Evolutionary conservation across 2,329 filamentous ascomycete species (phyloP).

Genomic region (Colletotrichum caudatum): DNA sequence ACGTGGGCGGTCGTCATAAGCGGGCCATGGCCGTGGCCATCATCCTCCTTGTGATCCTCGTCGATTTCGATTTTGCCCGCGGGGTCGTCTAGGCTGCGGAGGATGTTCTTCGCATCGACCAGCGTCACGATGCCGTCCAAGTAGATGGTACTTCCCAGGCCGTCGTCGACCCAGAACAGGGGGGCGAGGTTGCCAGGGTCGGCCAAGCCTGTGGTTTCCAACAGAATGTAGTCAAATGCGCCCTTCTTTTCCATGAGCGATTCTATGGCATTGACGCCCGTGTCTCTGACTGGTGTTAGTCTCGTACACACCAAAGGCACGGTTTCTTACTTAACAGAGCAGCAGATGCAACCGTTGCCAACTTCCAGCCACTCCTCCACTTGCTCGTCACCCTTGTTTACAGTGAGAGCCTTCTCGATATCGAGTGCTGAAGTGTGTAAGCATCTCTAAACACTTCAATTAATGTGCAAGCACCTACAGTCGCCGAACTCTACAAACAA

Average conservation of each 20-base stretch:
- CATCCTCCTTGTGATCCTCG: conserved; percentile 53
- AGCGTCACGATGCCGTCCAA: conserved; percentile 96
- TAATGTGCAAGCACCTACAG: conserved; percentile 63
- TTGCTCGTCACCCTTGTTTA: conserved; percentile 84
- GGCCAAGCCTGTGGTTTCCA: conserved; percentile 95
- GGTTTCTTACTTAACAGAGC: conserved; percentile 83
- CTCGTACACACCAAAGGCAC: background rate
- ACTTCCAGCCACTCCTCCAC: conserved; percentile 96
- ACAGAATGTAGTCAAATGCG: conserved; percentile 95
- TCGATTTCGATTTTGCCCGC: conserved; percentile 60
- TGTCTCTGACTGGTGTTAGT: conserved; percentile 69
- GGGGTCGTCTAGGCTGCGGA: conserved; percentile 83
- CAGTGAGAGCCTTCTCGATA: conserved; percentile 94
- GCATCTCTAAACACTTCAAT: conserved; percentile 17
- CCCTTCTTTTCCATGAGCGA: conserved; percentile 94
- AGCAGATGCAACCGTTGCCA: conserved; percentile 97
- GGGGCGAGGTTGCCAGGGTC: conserved; percentile 97
- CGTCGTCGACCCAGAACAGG: conserved; percentile 97
- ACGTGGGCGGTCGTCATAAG: conserved; percentile 92
- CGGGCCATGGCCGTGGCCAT: conserved; percentile 68
- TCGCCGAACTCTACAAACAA: conserved; percentile 78
- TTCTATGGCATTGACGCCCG: conserved; percentile 94
- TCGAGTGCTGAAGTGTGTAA: conserved; percentile 75
- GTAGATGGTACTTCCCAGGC: conserved; percentile 93
- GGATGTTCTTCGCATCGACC: conserved; percentile 93